Evolutionary conservation across 257 asterid species (phyloP), one percentile per base, ranked within the genome.

Genomic region (Haberlea rhodopensis): DNA sequence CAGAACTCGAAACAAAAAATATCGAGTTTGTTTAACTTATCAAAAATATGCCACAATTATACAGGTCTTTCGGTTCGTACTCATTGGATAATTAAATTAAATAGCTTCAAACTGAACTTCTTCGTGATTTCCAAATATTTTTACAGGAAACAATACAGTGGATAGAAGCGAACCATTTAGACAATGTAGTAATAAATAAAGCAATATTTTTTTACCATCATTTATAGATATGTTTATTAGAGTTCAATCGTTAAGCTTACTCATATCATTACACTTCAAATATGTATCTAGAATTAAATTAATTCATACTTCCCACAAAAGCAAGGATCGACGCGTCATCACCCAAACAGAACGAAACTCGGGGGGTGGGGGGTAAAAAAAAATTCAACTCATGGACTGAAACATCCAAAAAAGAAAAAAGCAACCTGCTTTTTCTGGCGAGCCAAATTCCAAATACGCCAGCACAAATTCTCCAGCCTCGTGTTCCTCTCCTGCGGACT

Each of bases 391-490:
- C 49, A 43, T 11, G 18, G 5, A 40, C 19, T 15, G 20, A 46
- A 49, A 27, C 5, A 4, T 7, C 0, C 3, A 13, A 9, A 8
- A 27, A 20, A 22, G 3, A 37, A 23, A 5, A 31, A 52, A 34
- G 23, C 24, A 37, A 70, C 80, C 80, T 75, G 76, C 40, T 75
- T 75, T 53, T 75, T 60, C 61, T 75, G 71, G 53, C 80, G 70
- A 62, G 80, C 70, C 60, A 75, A 62, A 40, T 71, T 70, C 80
- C 80, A 75, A 71, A 75, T 75, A 54, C 80, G 62, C 80, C 80
- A 75, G 32, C 80, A 75, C 76, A 75, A 71, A 49, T 75, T 75
- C 62, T 75, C 80, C 59, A 75, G 68, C 57, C 80, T 62, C 7
- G 80, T 65, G 43, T 70, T 75, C 63, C 73, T 75, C 53, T 75